Conservation (phyloP, 2,329 filamentous ascomycete genomes). For the Cercospora canescens region DNA sequence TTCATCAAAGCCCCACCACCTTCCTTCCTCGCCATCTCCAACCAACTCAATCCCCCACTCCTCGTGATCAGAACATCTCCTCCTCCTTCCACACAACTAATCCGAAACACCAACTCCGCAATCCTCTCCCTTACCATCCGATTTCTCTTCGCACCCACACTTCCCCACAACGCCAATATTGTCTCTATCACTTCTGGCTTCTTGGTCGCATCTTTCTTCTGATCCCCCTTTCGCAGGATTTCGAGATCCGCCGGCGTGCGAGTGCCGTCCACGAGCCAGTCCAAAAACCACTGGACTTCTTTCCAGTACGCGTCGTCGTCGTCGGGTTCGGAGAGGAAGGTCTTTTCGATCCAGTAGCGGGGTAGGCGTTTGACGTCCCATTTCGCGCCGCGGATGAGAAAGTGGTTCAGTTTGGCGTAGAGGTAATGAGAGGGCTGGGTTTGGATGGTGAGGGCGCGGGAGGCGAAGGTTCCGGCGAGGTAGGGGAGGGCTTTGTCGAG, state of each 20-base stretch:
- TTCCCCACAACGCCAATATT: conserved; percentile 66
- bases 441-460: conserved; percentile 68
- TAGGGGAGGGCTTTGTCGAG: conserved; percentile 57
- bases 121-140: conserved; percentile 60
- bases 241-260: conserved; percentile 60
- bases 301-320: conserved; percentile 72
- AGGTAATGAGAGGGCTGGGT: conserved; percentile 76
- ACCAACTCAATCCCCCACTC: conserved; percentile 73
- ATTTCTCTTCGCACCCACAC: conserved; percentile 61
- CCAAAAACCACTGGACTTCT: conserved; percentile 73
- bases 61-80: conserved; percentile 80
- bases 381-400: conserved; percentile 72
- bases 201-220: conserved; percentile 58
- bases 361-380: conserved; percentile 66
- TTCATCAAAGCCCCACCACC: conserved; percentile 43
- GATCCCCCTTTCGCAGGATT: conserved; percentile 63
- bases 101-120: conserved; percentile 62
- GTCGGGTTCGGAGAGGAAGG: conserved; percentile 72
- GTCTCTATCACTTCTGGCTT: conserved; percentile 48
- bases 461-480: conserved; percentile 73
- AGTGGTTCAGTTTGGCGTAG: conserved; percentile 83
- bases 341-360: conserved; percentile 64
- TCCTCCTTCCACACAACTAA: conserved; percentile 67
- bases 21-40: conserved; percentile 59
- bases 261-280: conserved; percentile 69